phyloP scores from a whole-genome alignment of 441 rosid genomes.

The Adansonia rubrostipa region DNA sequence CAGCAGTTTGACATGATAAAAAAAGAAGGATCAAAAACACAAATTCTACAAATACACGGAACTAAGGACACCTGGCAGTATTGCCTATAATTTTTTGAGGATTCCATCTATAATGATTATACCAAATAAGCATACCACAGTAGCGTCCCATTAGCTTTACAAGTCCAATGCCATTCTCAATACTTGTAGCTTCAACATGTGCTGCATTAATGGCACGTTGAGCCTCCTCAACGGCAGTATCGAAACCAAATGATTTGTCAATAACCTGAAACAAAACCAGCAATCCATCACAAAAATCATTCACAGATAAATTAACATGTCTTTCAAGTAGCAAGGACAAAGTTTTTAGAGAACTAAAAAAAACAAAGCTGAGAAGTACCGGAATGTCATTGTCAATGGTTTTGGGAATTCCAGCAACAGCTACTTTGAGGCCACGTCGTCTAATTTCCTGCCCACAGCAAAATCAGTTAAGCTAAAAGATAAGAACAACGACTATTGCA shows the following conservation, averaged over 20 bases:
- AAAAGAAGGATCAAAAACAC: not conserved
- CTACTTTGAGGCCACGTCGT: conserved; percentile 73
- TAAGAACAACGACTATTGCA: not conserved
- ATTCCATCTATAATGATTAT: not conserved
- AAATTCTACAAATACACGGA: not conserved
- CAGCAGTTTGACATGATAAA: conserved; percentile 10
- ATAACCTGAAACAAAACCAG: conserved; percentile 57
- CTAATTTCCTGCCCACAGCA: conserved; percentile 59
- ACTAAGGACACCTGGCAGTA: conserved; percentile 2
- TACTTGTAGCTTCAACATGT: conserved; percentile 79
- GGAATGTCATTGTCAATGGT: conserved; percentile 87
- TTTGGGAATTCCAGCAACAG: conserved; percentile 83
- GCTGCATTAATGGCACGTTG: conserved; percentile 90
- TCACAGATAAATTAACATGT: conserved; percentile 7
- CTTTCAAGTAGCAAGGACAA: not conserved
- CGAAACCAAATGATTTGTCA: conserved; percentile 85
- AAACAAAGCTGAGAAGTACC: conserved; percentile 40
- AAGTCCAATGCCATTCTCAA: conserved; percentile 77
- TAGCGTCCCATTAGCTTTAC: conserved; percentile 88
- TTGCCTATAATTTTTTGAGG: not conserved
- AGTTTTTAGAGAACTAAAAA: conserved; percentile 23
- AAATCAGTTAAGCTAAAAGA: conserved; percentile 8
- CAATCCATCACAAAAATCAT: conserved; percentile 20
- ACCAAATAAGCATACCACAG: conserved; percentile 57
- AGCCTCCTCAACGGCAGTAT: conserved; percentile 91